A percentile compares a stretch with the other conserved stretches of the same genome.
phyloP scores from a whole-genome alignment of 2,329 filamentous ascomycete species.

The Alternaria viburni region DNA sequence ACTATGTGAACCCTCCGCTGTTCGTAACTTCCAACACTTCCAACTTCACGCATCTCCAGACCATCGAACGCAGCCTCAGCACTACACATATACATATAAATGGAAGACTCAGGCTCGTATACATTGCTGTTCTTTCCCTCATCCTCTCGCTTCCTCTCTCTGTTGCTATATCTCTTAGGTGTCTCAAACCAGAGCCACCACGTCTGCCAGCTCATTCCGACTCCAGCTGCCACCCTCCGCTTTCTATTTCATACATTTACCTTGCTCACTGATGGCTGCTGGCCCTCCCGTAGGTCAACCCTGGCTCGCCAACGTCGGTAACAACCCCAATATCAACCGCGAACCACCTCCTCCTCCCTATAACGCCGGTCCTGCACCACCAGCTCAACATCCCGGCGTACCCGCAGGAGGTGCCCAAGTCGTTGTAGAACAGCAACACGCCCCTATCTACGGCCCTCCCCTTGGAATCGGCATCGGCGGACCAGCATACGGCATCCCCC shows the following conservation, averaged over 20 bases:
- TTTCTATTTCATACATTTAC: neutral
- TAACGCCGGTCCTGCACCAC: slow-evolving; percentile 17
- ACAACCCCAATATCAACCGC: slow-evolving; percentile 45
- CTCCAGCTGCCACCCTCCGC: neutral
- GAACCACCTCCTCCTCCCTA: slow-evolving; percentile 39
- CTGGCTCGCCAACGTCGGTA: slow-evolving; percentile 38
- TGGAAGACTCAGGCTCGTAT: neutral
- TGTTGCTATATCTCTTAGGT: neutral
- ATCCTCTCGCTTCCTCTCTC: neutral
- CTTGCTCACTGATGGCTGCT: slow-evolving; percentile 28
- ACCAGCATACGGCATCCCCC: slow-evolving; percentile 19
- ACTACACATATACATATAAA: slow-evolving; percentile 2
- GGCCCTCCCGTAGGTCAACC: slow-evolving; percentile 35
- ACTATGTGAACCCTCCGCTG: slow-evolving; percentile 5
- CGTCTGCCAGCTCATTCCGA: neutral
- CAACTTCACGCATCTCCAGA: slow-evolving; percentile 19
- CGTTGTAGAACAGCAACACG: slow-evolving; percentile 30
- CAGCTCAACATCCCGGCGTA: slow-evolving; percentile 8
- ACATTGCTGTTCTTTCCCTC: neutral
- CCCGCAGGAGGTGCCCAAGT: slow-evolving; percentile 10
- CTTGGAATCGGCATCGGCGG: slow-evolving; percentile 27
- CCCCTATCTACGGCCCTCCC: slow-evolving; percentile 31
- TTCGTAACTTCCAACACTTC: slow-evolving; percentile 12
- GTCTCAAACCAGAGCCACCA: neutral
- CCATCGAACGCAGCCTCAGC: neutral